Evolutionary conservation across 257 asterid genomes (phyloP).

Genomic region (Solanum medicagineum): DNA sequence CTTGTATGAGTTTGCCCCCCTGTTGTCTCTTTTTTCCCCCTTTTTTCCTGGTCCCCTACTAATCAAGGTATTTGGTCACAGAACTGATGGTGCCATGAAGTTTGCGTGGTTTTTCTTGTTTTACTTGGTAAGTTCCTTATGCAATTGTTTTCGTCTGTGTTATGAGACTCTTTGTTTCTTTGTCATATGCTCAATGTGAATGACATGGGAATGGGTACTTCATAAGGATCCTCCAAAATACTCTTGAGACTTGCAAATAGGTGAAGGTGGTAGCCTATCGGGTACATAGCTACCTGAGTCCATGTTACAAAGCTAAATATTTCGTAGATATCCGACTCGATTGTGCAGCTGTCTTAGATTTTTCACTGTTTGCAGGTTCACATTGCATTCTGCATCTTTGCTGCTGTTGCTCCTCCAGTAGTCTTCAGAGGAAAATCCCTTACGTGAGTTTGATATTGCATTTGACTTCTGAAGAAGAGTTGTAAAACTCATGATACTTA

Average conservation of each 20-base stretch:
- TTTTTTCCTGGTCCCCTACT: neutral
- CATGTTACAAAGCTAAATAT: neutral
- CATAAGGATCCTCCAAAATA: neutral
- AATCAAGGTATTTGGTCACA: constrained; percentile 11
- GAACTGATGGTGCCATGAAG: constrained; percentile 87
- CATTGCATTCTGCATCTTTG: constrained; percentile 72
- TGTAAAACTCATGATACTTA: neutral
- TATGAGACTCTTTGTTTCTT: neutral
- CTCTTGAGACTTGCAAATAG: neutral
- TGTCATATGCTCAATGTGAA: neutral
- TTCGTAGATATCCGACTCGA: neutral
- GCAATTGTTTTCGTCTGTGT: neutral
- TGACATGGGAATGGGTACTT: neutral
- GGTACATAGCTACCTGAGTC: neutral
- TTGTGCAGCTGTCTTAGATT: constrained; percentile 2
- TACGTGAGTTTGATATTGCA: constrained; percentile 43
- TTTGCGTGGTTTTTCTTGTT: constrained; percentile 94
- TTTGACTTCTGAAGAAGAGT: neutral
- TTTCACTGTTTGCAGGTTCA: constrained; percentile 56
- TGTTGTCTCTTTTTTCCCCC: neutral
- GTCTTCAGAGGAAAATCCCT: constrained; percentile 94
- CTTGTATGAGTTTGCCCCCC: neutral
- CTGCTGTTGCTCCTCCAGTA: constrained; percentile 97
- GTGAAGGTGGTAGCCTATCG: neutral
- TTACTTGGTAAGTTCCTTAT: constrained; percentile 42